Evolutionary conservation across 768 basidiomycete genomes (phyloP).

Genomic region (Kwoniella mangroviensis): DNA sequence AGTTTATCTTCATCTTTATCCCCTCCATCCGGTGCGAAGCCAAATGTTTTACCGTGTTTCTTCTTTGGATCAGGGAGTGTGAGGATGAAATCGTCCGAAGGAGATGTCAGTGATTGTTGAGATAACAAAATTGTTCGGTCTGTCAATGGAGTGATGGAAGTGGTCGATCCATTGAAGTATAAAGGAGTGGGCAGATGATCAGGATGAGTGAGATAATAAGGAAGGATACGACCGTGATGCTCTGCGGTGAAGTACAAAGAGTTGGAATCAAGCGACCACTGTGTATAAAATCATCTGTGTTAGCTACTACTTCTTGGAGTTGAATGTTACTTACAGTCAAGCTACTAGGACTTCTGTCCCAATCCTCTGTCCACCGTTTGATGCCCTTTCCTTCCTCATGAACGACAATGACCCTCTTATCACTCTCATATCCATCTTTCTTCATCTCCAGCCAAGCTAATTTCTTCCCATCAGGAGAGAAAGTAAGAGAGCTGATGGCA

Average conservation of each 20-base stretch:
- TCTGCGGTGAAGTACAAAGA: constrained; percentile 76
- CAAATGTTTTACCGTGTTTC: not conserved
- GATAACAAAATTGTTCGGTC: constrained; percentile 72
- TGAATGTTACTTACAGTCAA: constrained; percentile 62
- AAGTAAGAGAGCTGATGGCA: constrained; percentile 74
- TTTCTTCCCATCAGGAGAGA: constrained; percentile 70
- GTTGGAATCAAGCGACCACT: constrained; percentile 77
- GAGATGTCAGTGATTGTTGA: constrained; percentile 73
- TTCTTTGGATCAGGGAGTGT: constrained; percentile 44
- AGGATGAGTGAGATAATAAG: constrained; percentile 48
- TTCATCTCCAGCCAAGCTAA: constrained; percentile 87
- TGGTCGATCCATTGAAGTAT: constrained; percentile 38
- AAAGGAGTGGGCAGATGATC: constrained; percentile 48
- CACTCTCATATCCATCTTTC: constrained; percentile 86
- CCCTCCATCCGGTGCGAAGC: constrained; percentile 50
- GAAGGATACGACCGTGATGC: constrained; percentile 69
- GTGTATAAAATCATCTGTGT: not conserved
- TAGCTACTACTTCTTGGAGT: not conserved
- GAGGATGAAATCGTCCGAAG: constrained; percentile 78
- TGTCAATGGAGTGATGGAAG: constrained; percentile 65
- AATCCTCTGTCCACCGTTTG: constrained; percentile 68
- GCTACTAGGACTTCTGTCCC: constrained; percentile 78
- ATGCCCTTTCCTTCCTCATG: constrained; percentile 64
- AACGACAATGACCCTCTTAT: constrained; percentile 72
- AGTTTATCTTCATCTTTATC: constrained; percentile 58